Percentiles rank a stretch among this genome's conserved stretches.
Conservation (phyloP, 441 rosid genomes). For the Geranium incanum region DNA sequence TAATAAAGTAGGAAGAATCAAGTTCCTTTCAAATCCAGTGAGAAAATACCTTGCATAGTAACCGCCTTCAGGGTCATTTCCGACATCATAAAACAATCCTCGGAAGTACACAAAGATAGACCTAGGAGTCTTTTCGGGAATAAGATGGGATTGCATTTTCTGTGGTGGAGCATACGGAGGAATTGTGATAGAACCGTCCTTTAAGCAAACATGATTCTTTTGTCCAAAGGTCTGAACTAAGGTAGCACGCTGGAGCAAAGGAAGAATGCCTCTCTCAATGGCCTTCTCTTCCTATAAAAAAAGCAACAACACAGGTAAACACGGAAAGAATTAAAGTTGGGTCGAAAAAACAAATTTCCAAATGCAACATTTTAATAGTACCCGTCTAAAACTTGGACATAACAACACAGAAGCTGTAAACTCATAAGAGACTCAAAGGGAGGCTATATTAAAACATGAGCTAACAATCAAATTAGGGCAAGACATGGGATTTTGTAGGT, state of each 20-base stretch:
- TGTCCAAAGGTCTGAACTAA: conserved; percentile 76
- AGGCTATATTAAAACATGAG: no score
- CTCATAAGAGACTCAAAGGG: no score
- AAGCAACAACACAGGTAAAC: background rate
- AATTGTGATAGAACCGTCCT: conserved; percentile 63
- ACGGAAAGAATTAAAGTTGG: background rate
- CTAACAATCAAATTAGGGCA: no score
- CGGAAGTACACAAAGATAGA: conserved; percentile 71
- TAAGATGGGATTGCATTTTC: conserved; percentile 66
- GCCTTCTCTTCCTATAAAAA: conserved; percentile 61
- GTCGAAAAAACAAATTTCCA: conserved; percentile 7
- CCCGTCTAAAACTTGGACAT: no score
- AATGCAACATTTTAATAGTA: conserved; percentile 2
- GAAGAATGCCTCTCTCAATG: conserved; percentile 62
- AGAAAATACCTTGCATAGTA: conserved; percentile 57
- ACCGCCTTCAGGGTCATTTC: conserved; percentile 77
- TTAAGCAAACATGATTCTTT: conserved; percentile 63
- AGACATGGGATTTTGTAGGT: no score
- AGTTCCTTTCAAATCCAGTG: background rate
- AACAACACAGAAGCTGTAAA: no score
- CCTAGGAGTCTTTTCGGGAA: conserved; percentile 60
- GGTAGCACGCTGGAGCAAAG: conserved; percentile 65
- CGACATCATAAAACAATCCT: conserved; percentile 70
- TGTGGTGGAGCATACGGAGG: conserved; percentile 83
- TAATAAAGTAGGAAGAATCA: background rate